Percentiles rank a stretch among this genome's conserved stretches.
Conservation (phyloP, 257 asterid species). For the Lithospermum erythrorhizon region DNA sequence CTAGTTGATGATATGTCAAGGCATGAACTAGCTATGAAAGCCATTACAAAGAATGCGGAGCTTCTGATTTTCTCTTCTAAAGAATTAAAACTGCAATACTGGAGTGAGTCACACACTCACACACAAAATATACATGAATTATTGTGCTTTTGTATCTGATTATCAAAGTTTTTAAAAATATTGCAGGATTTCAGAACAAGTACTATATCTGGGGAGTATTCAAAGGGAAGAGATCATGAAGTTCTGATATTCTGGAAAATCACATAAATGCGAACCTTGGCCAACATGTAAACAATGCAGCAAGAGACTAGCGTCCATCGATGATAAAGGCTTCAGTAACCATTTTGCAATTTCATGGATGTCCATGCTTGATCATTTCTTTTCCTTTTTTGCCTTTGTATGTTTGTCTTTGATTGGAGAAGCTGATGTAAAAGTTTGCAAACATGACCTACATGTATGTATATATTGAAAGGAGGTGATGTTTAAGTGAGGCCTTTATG, state of each 20-base stretch:
- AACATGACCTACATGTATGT: too few species aligned
- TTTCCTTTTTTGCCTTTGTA: too few species aligned
- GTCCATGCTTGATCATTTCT: background rate
- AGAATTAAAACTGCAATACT: constrained; percentile 46
- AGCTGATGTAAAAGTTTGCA: background rate
- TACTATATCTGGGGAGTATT: constrained; percentile 80
- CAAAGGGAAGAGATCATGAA: constrained; percentile 24
- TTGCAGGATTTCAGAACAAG: constrained; percentile 56
- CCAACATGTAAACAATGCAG: background rate
- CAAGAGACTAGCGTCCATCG: background rate
- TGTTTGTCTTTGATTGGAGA: background rate
- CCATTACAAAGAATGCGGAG: constrained; percentile 45
- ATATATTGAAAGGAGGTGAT: too few species aligned
- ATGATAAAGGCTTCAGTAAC: background rate
- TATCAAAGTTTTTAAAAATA: background rate
- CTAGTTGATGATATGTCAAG: constrained; percentile 49
- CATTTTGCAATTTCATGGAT: background rate
- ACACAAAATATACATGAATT: background rate
- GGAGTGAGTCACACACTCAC: constrained; percentile 53
- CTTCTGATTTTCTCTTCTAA: constrained; percentile 67
- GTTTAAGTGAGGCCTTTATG: background rate
- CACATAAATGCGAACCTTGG: constrained; percentile 1
- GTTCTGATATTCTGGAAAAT: constrained; percentile 3
- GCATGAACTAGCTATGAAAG: constrained; percentile 54
- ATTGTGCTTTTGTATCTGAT: background rate